Evolutionary conservation across 371 early-diverging fungal genomes (phyloP).

Genomic region (Actinomortierella ambigua): DNA sequence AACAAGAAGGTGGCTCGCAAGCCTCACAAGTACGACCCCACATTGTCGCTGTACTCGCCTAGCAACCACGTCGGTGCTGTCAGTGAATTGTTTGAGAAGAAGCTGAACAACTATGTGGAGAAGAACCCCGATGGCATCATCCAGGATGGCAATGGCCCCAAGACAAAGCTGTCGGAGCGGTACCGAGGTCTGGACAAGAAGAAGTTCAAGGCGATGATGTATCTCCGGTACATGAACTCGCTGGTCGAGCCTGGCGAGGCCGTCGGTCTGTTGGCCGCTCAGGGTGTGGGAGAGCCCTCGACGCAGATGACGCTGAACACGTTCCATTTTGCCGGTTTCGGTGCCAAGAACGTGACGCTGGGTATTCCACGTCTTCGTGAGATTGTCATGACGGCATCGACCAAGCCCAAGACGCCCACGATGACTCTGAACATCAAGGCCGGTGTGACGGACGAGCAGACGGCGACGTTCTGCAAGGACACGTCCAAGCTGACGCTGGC

Average conservation of each 20-base stretch:
- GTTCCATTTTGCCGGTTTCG: slow-evolving; percentile 99
- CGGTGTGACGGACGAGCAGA: slow-evolving; percentile 63
- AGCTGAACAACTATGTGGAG: slow-evolving; percentile 63
- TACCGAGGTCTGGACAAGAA: slow-evolving; percentile 58
- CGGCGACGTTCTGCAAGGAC: slow-evolving; percentile 65
- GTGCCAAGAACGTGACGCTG: slow-evolving; percentile 99
- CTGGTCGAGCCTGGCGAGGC: slow-evolving; percentile 98
- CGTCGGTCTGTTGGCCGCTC: slow-evolving; percentile 99
- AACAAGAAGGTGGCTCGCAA: slow-evolving; percentile 81
- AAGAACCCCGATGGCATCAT: slow-evolving; percentile 72
- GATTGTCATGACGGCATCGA: slow-evolving; percentile 99
- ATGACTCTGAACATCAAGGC: slow-evolving; percentile 87
- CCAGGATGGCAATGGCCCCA: slow-evolving; percentile 46
- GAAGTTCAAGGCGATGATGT: slow-evolving; percentile 90
- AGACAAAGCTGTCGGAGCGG: slow-evolving; percentile 62
- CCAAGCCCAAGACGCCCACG: slow-evolving; percentile 92
- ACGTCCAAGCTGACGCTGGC: slow-evolving; percentile 75
- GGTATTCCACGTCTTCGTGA: slow-evolving; percentile 99
- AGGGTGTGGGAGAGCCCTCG: slow-evolving; percentile 99
- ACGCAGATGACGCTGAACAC: slow-evolving; percentile 99
- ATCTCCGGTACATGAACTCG: slow-evolving; percentile 92
- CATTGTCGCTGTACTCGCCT: slow-evolving; percentile 82
- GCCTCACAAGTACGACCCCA: slow-evolving; percentile 79
- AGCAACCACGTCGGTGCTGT: slow-evolving; percentile 88
- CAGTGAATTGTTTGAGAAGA: slow-evolving; percentile 72